phyloP scores from a whole-genome alignment of 768 basidiomycete genomes.

The Xerocomus spinulosus region DNA sequence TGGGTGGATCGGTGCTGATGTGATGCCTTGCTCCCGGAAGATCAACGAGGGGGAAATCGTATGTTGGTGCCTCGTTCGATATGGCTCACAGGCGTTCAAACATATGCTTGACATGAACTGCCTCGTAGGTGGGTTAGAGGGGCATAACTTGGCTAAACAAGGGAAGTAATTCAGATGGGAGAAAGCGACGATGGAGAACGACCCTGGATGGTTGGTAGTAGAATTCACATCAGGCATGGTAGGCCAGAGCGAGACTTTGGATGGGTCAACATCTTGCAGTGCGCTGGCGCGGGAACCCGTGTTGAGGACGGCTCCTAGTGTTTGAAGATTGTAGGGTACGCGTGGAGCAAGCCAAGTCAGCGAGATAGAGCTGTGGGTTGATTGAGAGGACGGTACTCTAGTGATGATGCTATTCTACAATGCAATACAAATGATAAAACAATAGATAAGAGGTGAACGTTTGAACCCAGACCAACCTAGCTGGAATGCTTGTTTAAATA shows the following conservation, averaged over 20 bases:
- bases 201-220: background rate
- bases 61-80: slow-evolving; percentile 4
- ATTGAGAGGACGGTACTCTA: background rate
- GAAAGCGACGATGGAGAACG: slow-evolving; percentile 20
- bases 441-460: no score
- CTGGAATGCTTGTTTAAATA: no score
- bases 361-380: slow-evolving; percentile 3
- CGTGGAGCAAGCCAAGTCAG: slow-evolving; percentile 15
- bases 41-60: slow-evolving; percentile 1
- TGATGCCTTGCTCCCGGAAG: background rate
- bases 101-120: slow-evolving; percentile 14
- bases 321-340: slow-evolving; percentile 9
- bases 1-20: slow-evolving; percentile 6
- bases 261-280: slow-evolving; percentile 10
- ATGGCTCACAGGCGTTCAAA: slow-evolving; percentile 8
- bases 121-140: background rate
- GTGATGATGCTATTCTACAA: background rate
- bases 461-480: no score
- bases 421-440: background rate
- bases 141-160: slow-evolving; percentile 13
- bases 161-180: slow-evolving; percentile 13
- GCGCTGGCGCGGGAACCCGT: slow-evolving; percentile 9
- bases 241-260: slow-evolving; percentile 19
- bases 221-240: slow-evolving; percentile 7
- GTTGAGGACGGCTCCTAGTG: slow-evolving; percentile 20